These are phyloP conservation scores for Allantophomopsis cytisporea DNA, from an alignment of 2,329 filamentous ascomycete species.

Conservation along the genomic window DNA sequence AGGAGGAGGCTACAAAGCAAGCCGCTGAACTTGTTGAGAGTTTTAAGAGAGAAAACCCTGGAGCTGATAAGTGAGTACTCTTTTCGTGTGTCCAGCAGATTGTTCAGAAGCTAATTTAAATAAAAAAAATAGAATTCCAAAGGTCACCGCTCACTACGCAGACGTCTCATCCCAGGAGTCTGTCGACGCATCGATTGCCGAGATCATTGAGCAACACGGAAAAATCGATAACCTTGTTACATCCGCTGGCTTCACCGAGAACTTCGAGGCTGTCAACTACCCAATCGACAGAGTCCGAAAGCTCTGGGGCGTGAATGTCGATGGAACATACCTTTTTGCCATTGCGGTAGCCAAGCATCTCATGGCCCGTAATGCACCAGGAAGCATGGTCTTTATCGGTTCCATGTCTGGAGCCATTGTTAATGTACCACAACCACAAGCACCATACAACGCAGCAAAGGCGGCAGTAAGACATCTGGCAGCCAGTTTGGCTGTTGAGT, in stretches of 20 bases:
- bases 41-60: conserved; percentile 70
- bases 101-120: conserved; percentile 2
- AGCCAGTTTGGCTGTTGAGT: conserved; percentile 81
- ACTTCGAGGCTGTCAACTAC: conserved; percentile 84
- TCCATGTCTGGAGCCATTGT: conserved; percentile 92
- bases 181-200: conserved; percentile 59
- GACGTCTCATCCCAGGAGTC: conserved; percentile 74
- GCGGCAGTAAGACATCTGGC: conserved; percentile 84
- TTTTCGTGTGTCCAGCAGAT: not conserved
- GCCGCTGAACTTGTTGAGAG: conserved; percentile 60
- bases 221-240: conserved; percentile 88
- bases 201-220: conserved; percentile 58
- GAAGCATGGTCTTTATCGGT: conserved; percentile 88
- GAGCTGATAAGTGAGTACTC: conserved; percentile 43
- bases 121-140: conserved; percentile 44
- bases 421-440: conserved; percentile 90
- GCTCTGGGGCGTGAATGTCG: conserved; percentile 89
- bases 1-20: conserved; percentile 71
- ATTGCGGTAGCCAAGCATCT: conserved; percentile 75
- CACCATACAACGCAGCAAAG: conserved; percentile 86
- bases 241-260: conserved; percentile 93
- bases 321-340: conserved; percentile 83
- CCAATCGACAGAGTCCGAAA: conserved; percentile 84
- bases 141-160: conserved; percentile 79
- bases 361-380: conserved; percentile 65